Evolutionary conservation across 805 yeast genomes (phyloP).

Genomic region (Saccharomycopsis sp.): DNA sequence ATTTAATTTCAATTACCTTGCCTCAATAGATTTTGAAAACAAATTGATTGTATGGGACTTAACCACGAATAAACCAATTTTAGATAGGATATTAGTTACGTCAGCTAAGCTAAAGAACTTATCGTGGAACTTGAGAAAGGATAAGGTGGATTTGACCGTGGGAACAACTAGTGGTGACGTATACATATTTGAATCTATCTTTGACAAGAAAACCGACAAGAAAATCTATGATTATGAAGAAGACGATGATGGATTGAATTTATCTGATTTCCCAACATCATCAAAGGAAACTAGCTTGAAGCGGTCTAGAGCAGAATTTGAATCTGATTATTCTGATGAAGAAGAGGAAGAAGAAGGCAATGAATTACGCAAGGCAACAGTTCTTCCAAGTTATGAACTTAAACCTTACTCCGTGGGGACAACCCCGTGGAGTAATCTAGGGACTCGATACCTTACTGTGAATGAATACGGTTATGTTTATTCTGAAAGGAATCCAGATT

Average conservation of each 20-base stretch:
- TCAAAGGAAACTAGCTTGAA: conserved; percentile 3
- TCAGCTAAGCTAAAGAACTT: conserved; percentile 25
- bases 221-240: conserved; percentile 20
- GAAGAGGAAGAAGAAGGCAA: conserved; percentile 28
- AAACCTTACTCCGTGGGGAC: conserved; percentile 80
- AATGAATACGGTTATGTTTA: conserved; percentile 77
- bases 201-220: conserved; percentile 21
- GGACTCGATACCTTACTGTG: conserved; percentile 74
- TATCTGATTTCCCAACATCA: conserved; percentile 20
- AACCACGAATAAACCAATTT: conserved; percentile 29
- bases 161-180: conserved; percentile 38
- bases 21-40: conserved; percentile 48
- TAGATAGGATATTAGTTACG: conserved; percentile 27
- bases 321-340: conserved; percentile 43
- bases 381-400: conserved; percentile 28
- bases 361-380: background rate
- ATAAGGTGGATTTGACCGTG: conserved; percentile 26
- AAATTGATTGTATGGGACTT: conserved; percentile 52
- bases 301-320: conserved; percentile 13
- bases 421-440: conserved; percentile 66
- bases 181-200: conserved; percentile 25
- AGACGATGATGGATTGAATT: conserved; percentile 27
- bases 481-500: conserved; percentile 45
- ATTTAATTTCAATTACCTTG: conserved; percentile 47
- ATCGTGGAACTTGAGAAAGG: conserved; percentile 29